Base-by-base conservation (phyloP, 1,284 basidiomycete species). In the Heterobasidion irregulare region DNA sequence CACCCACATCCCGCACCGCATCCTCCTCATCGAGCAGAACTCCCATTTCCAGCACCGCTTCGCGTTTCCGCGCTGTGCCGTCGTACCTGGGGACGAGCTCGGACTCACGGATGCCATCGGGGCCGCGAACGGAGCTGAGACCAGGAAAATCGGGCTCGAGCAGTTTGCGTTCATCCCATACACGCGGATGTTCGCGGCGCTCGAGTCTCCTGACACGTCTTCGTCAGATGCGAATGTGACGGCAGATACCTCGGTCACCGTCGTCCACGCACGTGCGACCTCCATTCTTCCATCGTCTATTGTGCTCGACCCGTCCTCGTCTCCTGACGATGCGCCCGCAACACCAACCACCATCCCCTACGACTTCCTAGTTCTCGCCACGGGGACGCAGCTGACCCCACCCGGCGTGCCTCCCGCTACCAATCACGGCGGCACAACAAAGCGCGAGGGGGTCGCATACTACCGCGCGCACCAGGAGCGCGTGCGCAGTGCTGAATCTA, bases 131-230 rank as follows among this genome's bases (percentile, higher is more conserved):
- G 26, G 26, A 26, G 6, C 26, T 26, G 26, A 5, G 26, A 26
- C 4, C 0, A 26, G 26, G 26, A 26, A 26, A 26, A 26, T 26
- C 26, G 26, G 26, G 26, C 8, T 12, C n/a, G 70, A 73, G 55
- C 70, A 75, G 63, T 73, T 71, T 56, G 72, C 75, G 0, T 76
- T 76, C 59, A 68, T 79, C 18, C 76, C 76, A 1, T 78, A 73
- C 64, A 62, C 58, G 15, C 53, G 60, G 10, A 57, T 63, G 9
- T 68, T 68, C 50, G 59, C 64, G 34, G 52, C 59, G 3, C 54
- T 61, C 0, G 41, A 44, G 41, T 13, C 13, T 4, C 41, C 41
- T 13, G 26, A 26, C 26, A 26, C 26, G 26, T 41, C 38, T n/a
- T 41, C 38, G n/a, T 41, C 38, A 5, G 12, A 10, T 41, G 55